Evolutionary conservation across 2,329 filamentous ascomycete genomes (phyloP).

Genomic region (Pezicula radicicola): DNA sequence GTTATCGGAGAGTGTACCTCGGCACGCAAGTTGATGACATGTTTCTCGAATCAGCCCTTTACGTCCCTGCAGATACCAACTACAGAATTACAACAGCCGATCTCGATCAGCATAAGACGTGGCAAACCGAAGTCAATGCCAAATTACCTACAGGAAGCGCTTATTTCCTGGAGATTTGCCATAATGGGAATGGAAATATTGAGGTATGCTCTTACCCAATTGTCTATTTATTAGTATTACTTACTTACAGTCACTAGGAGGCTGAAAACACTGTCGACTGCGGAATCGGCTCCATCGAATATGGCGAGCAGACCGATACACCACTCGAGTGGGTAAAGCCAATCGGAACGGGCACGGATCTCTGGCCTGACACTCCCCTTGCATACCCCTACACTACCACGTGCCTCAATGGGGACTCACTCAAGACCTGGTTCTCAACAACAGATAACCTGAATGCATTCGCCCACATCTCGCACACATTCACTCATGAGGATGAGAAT

Average conservation of each 20-base stretch:
- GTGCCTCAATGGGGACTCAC: conserved; percentile 47
- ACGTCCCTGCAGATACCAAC: conserved; percentile 40
- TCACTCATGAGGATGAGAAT: conserved; percentile 55
- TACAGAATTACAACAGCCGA: conserved; percentile 49
- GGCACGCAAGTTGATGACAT: conserved; percentile 53
- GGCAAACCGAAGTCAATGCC: conserved; percentile 37
- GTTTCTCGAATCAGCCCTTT: conserved; percentile 50
- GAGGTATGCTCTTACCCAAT: conserved; percentile 21
- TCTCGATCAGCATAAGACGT: conserved; percentile 42
- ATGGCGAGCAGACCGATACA: conserved; percentile 41
- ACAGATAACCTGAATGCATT: conserved; percentile 48
- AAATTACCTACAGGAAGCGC: conserved; percentile 48
- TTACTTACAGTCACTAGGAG: conserved; percentile 9
- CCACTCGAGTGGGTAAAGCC: conserved; percentile 43
- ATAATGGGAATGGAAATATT: conserved; percentile 54
- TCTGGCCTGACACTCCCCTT: conserved; percentile 38
- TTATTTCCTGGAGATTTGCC: conserved; percentile 51
- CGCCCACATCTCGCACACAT: conserved; percentile 60
- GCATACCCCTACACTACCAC: conserved; percentile 20
- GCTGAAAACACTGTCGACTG: conserved; percentile 18
- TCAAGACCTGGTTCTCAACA: conserved; percentile 53
- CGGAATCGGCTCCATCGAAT: conserved; percentile 37
- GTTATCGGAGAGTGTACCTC: conserved; percentile 21
- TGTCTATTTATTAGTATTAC: background rate
- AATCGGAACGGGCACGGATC: conserved; percentile 43